Evolutionary conservation across 2,329 filamentous ascomycete genomes (phyloP).

Genomic region (Acarospora socialis): DNA sequence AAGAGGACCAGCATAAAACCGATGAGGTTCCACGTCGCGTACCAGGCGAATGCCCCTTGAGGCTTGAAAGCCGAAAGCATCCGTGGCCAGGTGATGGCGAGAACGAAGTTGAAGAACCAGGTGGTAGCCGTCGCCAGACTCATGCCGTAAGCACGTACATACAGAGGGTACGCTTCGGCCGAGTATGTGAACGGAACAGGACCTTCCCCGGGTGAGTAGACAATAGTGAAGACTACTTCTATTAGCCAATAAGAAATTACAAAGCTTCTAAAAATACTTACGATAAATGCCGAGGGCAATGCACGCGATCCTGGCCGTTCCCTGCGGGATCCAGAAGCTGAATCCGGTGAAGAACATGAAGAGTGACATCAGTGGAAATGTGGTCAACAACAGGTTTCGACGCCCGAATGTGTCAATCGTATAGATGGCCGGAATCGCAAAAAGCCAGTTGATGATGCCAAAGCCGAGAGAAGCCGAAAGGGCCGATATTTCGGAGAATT

Average conservation of each 20-base stretch:
- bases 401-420: slow-evolving; percentile 57
- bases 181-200: slow-evolving; percentile 54
- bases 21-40: slow-evolving; percentile 41
- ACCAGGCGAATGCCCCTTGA: slow-evolving; percentile 42
- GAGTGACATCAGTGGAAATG: slow-evolving; percentile 49
- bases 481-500: slow-evolving; percentile 37
- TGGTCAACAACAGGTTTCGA: slow-evolving; percentile 47
- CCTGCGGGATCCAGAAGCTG: slow-evolving; percentile 35
- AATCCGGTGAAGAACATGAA: slow-evolving; percentile 39
- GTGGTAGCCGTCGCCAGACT: slow-evolving; percentile 41
- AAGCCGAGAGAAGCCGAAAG: slow-evolving; percentile 49
- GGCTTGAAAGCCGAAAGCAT: slow-evolving; percentile 33
- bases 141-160: slow-evolving; percentile 49
- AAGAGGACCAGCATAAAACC: slow-evolving; percentile 37
- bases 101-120: slow-evolving; percentile 43
- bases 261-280: slow-evolving; percentile 21
- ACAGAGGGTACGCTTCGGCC: slow-evolving; percentile 51
- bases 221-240: slow-evolving; percentile 24
- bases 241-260: slow-evolving; percentile 8
- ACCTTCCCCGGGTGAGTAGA: slow-evolving; percentile 44
- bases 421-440: slow-evolving; percentile 48
- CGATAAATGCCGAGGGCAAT: slow-evolving; percentile 23
- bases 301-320: slow-evolving; percentile 21
- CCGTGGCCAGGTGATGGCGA: slow-evolving; percentile 40
- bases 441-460: slow-evolving; percentile 51